Evolutionary conservation across 768 basidiomycete species (phyloP), one percentile per base, ranked within the genome.

Genomic region (Russula compacta): DNA sequence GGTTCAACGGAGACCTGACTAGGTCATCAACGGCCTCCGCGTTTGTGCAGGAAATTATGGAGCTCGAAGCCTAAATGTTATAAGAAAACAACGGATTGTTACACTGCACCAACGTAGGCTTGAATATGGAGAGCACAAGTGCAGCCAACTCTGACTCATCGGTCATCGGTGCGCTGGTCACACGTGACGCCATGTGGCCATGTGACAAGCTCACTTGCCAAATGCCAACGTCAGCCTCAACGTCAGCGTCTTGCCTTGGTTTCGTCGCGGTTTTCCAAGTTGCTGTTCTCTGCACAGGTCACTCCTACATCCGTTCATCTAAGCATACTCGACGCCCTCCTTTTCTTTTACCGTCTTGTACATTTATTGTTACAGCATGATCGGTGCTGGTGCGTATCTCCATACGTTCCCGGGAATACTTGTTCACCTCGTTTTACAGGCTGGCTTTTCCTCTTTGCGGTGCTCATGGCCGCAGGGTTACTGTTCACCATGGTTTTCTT

Each of bases 401-500:
- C 33, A 33, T 52, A 14, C n/a, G 47, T 52, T 9, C 51, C 52
- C 46, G 17, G 15, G 5, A 33, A 32, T 55, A 9, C 12, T 43
- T 44, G 9, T 53, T 47, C 33, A 39, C 24, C 14, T 33, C 6
- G 35, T 52, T 33, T 15, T 39, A 24, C 59, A 95, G 94, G 92
- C 72, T 98, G 95, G 95, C 76, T 99, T 66, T 99, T 97, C 78
- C 83, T 98, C 68, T 94, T 98, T 73, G 84, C 92, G 71, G 95
- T 98, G 72, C 85, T 98, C 57, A 85, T 92, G 84, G 89, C 94
- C 67, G 95, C 95, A 19, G 93, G 87, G 38, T 79, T 98, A 61
- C 78, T 99, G 62, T 99, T 99, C 79, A 97, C 94, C 68, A 94
- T 94, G 89, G 97, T 99, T 72, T 99, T 98, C 81, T 99, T 97